These are phyloP conservation scores for Lactifluus subvellereus DNA, from an alignment of 768 basidiomycete genomes.

Conservation along the genomic window DNA sequence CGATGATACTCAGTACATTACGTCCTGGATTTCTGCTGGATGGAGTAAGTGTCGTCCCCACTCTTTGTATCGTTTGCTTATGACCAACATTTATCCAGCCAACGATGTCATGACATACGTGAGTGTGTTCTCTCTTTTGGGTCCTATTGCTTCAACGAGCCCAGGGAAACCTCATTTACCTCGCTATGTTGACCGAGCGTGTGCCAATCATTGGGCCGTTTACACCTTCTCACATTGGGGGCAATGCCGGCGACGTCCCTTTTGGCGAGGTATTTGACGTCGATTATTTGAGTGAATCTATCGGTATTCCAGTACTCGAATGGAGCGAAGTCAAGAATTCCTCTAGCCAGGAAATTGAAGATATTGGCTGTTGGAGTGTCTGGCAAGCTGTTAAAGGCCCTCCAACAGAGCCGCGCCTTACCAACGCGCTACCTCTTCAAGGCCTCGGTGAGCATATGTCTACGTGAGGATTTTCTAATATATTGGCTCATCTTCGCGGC, in stretches of 20 bases:
- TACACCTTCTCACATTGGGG: constrained; percentile 36
- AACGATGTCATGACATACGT: constrained; percentile 78
- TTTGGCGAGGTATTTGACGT: constrained; percentile 43
- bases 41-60: constrained; percentile 43
- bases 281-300: constrained; percentile 32
- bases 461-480: neutral
- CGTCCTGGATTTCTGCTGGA: constrained; percentile 71
- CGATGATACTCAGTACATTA: constrained; percentile 56
- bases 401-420: constrained; percentile 28
- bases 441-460: constrained; percentile 29
- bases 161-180: constrained; percentile 38
- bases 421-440: constrained; percentile 27
- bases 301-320: constrained; percentile 37
- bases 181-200: constrained; percentile 36
- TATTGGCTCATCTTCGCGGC: neutral
- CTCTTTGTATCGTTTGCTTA: neutral
- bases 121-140: constrained; percentile 22
- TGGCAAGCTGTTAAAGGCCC: constrained; percentile 35
- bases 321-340: constrained; percentile 40
- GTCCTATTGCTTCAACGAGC: neutral
- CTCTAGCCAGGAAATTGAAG: constrained; percentile 30
- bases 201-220: constrained; percentile 39
- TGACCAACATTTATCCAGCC: constrained; percentile 35
- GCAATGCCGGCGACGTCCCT: constrained; percentile 30
- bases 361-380: constrained; percentile 40